Base-by-base conservation (phyloP, 1,139 yeast genomes). In the Yamadazyma atmosphaerica region DNA sequence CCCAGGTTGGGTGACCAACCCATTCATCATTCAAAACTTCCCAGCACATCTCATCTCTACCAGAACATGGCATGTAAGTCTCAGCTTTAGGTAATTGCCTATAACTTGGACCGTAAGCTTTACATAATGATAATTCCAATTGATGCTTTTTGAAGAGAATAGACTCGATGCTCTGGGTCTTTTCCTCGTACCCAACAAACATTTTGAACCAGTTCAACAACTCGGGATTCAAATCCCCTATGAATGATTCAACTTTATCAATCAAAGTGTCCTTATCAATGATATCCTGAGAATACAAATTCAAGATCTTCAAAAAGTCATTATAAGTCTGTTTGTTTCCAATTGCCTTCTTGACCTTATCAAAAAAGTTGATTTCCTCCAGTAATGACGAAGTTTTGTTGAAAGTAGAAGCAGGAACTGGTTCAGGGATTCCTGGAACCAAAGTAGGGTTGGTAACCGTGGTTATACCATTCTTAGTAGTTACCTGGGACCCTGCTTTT, bases 1-100 rank as follows among this genome's bases (percentile, higher is more conserved):
- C 98, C 98, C 98, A 94, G 5, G 96, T 95, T 27, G 99, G 99
- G 62, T 90, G 98, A 2, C 97, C 97, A 18, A 92, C 98, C 98
- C 98, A 94, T 63, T 92, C 98, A 60, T 92, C 98, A 61, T 92
- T 92, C 51, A 94, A 74, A 18, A 92, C 96, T 59, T 92, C 98
- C 98, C 98, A 90, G 60, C 98, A 94, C 94, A 94, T 87, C 56
- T 90, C 98, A 61, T 94, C 99, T 51, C 98, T 79, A 17, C 98
- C 98, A 8, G 96, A 87, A 56, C 98, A 90, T 14, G 98, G 98
- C 96, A 90, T 89, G 56, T 82, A 86, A 0, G 96, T 88, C 59
- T 92, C 98, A 1, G 94, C 81, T 55, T 92, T 92, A 21, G 99
- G 99, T 38, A 94, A 72, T 53, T 86, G 81, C 55, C 98, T 79